A percentile compares a stretch with the other conserved stretches of the same genome.
Evolutionary conservation across 257 asterid species (phyloP).

Genomic region (Solanum chaucha): DNA sequence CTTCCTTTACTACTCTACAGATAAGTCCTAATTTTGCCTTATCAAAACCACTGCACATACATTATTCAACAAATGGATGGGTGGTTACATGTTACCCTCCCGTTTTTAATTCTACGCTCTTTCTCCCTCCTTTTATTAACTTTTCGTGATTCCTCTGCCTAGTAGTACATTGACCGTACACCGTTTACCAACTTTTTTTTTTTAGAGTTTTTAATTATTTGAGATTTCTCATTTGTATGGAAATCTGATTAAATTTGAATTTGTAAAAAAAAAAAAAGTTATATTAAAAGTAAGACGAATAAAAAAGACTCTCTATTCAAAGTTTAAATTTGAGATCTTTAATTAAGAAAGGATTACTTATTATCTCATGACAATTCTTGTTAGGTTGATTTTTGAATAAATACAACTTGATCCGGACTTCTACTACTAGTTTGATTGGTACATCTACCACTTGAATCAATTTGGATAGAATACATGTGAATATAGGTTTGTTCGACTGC

Average conservation of each 20-base stretch:
- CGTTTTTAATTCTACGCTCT: constrained; percentile 16
- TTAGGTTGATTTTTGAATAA: not conserved
- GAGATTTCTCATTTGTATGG: fast-evolving
- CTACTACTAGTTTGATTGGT: not conserved
- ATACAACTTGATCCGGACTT: not conserved
- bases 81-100: constrained; percentile 23
- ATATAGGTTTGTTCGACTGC: not conserved
- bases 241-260: not conserved
- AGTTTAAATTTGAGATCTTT: not conserved
- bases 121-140: not conserved
- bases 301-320: fast-evolving
- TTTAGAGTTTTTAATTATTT: not conserved
- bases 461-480: not conserved
- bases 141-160: not conserved
- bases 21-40: not conserved
- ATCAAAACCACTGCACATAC: not conserved
- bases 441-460: not conserved
- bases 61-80: constrained; percentile 10
- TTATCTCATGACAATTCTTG: fast-evolving
- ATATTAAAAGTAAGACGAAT: not conserved
- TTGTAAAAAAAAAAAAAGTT: not conserved
- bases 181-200: not conserved
- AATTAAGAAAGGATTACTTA: not conserved
- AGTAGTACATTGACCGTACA: not conserved
- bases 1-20: not conserved